phyloP scores from a whole-genome alignment of 2,329 filamentous ascomycete species.

The Fusarium sp. region DNA sequence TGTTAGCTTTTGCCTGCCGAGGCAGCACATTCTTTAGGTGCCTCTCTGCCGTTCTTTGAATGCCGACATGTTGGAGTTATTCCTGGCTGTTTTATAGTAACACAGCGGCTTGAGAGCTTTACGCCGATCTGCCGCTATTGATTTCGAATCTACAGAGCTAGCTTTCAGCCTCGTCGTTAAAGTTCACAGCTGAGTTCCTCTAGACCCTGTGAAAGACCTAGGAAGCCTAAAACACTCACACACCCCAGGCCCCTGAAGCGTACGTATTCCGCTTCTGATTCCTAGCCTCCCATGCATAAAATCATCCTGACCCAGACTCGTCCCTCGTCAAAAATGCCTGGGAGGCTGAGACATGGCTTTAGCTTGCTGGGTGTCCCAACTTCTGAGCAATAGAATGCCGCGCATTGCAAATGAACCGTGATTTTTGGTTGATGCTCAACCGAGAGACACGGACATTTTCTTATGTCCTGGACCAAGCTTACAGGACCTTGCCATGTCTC shows the following conservation, averaged over 20 bases:
- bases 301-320: constrained; percentile 24
- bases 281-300: constrained; percentile 23
- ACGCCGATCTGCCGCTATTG: constrained; percentile 14
- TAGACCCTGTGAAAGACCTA: too few relatives aligned
- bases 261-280: constrained; percentile 9
- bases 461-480: constrained; percentile 2
- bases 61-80: too few relatives aligned
- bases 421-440: constrained; percentile 2
- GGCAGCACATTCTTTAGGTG: background rate
- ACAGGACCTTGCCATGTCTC: background rate
- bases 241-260: background rate
- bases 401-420: constrained; percentile 36
- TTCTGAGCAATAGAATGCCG: constrained; percentile 30
- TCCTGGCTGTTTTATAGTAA: too few relatives aligned
- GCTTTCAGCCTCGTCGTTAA: constrained; percentile 4
- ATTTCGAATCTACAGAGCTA: background rate
- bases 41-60: background rate
- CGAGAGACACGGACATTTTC: constrained; percentile 19
- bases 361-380: constrained; percentile 4
- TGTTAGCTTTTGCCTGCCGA: constrained; percentile 1
- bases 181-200: constrained; percentile 4
- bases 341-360: constrained; percentile 30
- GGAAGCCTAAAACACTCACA: background rate
- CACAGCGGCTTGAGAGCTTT: too few relatives aligned
- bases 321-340: constrained; percentile 16